Conservation (phyloP, 2,329 filamentous ascomycete genomes). For the Ceratocystis lukuohia region DNA sequence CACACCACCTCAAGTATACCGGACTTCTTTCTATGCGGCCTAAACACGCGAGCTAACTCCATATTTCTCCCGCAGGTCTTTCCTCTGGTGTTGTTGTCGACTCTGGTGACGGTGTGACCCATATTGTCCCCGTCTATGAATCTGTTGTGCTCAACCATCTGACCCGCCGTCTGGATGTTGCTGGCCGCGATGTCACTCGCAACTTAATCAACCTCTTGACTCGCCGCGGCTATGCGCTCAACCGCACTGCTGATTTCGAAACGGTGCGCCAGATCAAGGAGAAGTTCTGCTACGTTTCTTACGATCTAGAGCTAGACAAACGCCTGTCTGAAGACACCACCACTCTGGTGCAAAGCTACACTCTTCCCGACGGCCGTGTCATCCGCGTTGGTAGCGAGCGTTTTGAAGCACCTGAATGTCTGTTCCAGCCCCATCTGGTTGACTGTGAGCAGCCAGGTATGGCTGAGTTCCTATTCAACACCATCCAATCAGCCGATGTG, state of each 20-base stretch:
- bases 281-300: slow-evolving; percentile 98
- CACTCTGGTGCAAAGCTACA: slow-evolving; percentile 93
- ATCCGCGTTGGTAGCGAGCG: slow-evolving; percentile 93
- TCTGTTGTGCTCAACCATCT: slow-evolving; percentile 95
- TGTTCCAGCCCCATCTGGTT: slow-evolving; percentile 96
- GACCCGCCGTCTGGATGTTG: slow-evolving; percentile 84
- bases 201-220: slow-evolving; percentile 92
- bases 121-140: slow-evolving; percentile 97
- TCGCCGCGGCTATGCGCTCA: slow-evolving; percentile 87
- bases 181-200: slow-evolving; percentile 92
- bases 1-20: background rate
- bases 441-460: slow-evolving; percentile 96
- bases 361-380: slow-evolving; percentile 86
- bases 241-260: slow-evolving; percentile 97
- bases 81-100: slow-evolving; percentile 96
- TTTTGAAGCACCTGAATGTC: slow-evolving; percentile 93
- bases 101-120: slow-evolving; percentile 93
- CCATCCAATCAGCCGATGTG: slow-evolving; percentile 88
- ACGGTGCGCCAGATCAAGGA: slow-evolving; percentile 99
- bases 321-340: slow-evolving; percentile 94
- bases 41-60: background rate
- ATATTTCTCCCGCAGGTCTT: slow-evolving; percentile 42
- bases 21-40: background rate
- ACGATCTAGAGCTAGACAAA: slow-evolving; percentile 93
- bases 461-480: slow-evolving; percentile 96